Conservation (phyloP, 129 eudicot genomes). For the Calendula officinalis region DNA sequence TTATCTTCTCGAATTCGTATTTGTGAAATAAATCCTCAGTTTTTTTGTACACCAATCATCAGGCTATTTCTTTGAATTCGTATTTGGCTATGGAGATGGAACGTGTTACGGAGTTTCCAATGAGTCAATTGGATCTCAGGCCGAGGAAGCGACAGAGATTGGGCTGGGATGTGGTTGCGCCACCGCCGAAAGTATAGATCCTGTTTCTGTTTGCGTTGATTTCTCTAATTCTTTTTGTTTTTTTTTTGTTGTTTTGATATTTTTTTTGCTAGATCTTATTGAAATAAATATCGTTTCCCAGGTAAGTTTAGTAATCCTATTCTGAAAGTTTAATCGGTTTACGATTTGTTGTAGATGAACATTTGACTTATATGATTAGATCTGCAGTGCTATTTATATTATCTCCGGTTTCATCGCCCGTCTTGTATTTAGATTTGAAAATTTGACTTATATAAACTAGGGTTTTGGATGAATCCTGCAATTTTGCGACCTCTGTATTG, state of each 20-base stretch:
- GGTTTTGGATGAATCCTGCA: neutral
- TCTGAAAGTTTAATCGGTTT: neutral
- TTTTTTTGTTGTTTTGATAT: constrained; percentile 4
- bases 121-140: constrained; percentile 61
- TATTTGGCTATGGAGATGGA: constrained; percentile 71
- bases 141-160: constrained; percentile 77
- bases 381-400: neutral
- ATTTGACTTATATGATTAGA: neutral
- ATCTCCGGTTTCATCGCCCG: neutral
- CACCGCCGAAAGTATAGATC: constrained; percentile 56
- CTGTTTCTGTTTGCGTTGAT: neutral
- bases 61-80: neutral
- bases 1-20: neutral
- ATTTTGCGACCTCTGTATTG: neutral
- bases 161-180: constrained; percentile 93
- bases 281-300: constrained; percentile 2
- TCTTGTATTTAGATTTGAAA: no score
- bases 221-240: neutral
- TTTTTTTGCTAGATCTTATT: constrained; percentile 36
- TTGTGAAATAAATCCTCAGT: neutral
- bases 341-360: neutral
- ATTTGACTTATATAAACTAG: no score
- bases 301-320: constrained; percentile 21
- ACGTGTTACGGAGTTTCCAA: constrained; percentile 83
- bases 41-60: constrained; percentile 1